phyloP scores from a whole-genome alignment of 495 filamentous ascomycete species.

The Staphylotrichum longicolle region DNA sequence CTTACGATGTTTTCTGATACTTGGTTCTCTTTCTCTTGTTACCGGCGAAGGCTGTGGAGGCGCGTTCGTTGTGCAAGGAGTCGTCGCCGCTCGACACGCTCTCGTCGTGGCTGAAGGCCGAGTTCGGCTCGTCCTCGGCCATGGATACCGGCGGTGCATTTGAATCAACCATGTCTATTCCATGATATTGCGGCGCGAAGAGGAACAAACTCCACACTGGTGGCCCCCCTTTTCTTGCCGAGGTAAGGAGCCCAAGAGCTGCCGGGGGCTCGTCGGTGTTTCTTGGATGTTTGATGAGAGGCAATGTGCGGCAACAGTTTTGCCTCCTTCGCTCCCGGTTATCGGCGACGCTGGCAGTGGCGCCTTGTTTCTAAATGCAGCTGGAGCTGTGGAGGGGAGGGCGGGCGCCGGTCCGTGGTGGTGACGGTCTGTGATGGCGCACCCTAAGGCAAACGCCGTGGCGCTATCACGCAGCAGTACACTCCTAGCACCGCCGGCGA shows the following conservation, averaged over 20 bases:
- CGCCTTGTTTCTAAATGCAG: too few species aligned
- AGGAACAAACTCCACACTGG: constrained; percentile 1
- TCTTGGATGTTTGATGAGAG: not conserved
- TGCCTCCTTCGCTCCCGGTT: too few species aligned
- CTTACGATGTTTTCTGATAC: constrained; percentile 7
- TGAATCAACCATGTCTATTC: not conserved
- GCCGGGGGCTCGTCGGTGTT: constrained; percentile 1
- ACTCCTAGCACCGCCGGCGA: not conserved
- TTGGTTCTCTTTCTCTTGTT: constrained; percentile 7
- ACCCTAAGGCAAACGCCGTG: not conserved
- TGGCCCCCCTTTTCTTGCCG: constrained; percentile 1
- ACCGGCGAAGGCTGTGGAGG: not conserved
- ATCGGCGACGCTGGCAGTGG: too few species aligned
- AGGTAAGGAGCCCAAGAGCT: not conserved
- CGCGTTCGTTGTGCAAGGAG: constrained; percentile 1
- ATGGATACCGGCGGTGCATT: constrained; percentile 2
- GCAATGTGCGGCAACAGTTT: not conserved
- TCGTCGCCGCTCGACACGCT: constrained; percentile 3
- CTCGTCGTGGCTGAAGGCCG: constrained; percentile 4
- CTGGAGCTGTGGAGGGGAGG: too few species aligned
- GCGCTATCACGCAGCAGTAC: not conserved
- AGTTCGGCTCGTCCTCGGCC: constrained; percentile 5
- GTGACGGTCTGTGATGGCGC: too few species aligned
- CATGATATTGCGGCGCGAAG: constrained; percentile 1
- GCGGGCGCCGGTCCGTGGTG: too few species aligned